phyloP scores from a whole-genome alignment of 345 rosid species.

The Camelina neglecta region DNA sequence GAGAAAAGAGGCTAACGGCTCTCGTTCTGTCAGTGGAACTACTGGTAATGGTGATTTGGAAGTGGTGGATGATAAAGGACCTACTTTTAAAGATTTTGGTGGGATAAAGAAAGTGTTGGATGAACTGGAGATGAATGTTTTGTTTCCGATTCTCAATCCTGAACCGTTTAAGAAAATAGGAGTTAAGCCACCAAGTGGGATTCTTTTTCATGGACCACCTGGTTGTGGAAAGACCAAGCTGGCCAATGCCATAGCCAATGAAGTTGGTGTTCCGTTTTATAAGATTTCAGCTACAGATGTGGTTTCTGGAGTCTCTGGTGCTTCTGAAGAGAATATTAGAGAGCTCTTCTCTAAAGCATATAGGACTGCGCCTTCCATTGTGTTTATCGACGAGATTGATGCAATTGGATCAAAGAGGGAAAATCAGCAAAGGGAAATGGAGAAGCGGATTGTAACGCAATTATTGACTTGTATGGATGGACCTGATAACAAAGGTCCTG shows the following conservation, averaged over 20 bases:
- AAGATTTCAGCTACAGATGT: slow-evolving; percentile 88
- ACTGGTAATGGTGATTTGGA: slow-evolving; percentile 38
- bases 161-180: slow-evolving; percentile 60
- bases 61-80: slow-evolving; percentile 54
- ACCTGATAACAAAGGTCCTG: slow-evolving; percentile 50
- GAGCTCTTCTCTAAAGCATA: slow-evolving; percentile 84
- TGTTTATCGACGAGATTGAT: slow-evolving; percentile 94
- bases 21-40: slow-evolving; percentile 20
- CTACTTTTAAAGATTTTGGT: slow-evolving; percentile 78
- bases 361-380: slow-evolving; percentile 81
- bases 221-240: slow-evolving; percentile 85
- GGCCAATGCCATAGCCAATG: slow-evolving; percentile 80
- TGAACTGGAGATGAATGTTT: slow-evolving; percentile 69
- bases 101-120: slow-evolving; percentile 65
- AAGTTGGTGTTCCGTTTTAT: slow-evolving; percentile 76
- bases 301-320: slow-evolving; percentile 87
- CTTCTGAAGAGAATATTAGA: slow-evolving; percentile 81
- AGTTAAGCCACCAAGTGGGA: slow-evolving; percentile 68
- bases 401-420: slow-evolving; percentile 93
- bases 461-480: slow-evolving; percentile 95
- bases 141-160: slow-evolving; percentile 80
- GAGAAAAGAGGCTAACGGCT: slow-evolving; percentile 35
- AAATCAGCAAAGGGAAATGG: slow-evolving; percentile 85
- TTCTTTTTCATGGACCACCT: slow-evolving; percentile 78
- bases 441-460: slow-evolving; percentile 86